Conservation (phyloP, 2,329 filamentous ascomycete genomes). For the Didymellaceae sp. region DNA sequence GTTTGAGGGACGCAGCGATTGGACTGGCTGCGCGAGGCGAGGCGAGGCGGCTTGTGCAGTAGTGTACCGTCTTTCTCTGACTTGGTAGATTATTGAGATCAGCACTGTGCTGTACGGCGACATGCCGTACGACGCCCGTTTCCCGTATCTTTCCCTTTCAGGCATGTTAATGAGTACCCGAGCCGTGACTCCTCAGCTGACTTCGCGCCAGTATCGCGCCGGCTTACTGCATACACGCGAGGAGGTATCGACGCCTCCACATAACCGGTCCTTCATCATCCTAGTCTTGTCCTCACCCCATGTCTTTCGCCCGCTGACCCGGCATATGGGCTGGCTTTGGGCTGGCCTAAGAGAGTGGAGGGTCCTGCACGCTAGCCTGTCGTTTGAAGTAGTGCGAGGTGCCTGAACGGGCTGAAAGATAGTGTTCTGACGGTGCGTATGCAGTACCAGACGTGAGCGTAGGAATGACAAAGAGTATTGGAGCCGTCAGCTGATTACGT, state of each 20-base stretch:
- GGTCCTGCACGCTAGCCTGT: no score
- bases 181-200: background rate
- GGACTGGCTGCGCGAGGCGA: no score
- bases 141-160: background rate
- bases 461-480: no score
- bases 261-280: background rate
- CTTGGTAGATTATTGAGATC: background rate
- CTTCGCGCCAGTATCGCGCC: constrained; percentile 1
- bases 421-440: background rate
- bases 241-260: no score
- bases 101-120: background rate
- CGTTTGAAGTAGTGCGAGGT: no score
- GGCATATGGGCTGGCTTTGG: no score
- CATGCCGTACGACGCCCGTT: background rate
- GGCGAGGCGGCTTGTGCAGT: background rate
- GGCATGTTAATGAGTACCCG: background rate
- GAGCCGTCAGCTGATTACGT: constrained; percentile 14
- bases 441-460: background rate
- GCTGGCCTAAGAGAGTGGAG: no score
- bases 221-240: background rate
- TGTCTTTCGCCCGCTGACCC: no score
- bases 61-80: constrained; percentile 2
- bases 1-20: background rate
- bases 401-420: no score
- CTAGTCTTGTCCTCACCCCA: no score